Evolutionary conservation across 139 green algal species (phyloP).

Genomic region (Chlorella sp.): DNA sequence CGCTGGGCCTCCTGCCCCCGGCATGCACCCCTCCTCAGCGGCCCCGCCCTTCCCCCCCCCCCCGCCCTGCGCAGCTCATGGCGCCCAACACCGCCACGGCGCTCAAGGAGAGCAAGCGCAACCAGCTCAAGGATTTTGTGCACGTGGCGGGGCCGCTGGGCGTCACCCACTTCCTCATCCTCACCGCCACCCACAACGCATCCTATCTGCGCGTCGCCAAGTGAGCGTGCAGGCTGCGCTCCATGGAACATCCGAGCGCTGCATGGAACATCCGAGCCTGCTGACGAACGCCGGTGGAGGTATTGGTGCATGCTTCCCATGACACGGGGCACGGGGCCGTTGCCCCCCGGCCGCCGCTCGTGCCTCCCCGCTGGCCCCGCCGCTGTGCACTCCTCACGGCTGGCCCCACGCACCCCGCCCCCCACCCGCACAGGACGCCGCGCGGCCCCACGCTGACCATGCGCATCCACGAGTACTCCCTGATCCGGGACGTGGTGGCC

Average conservation of each 20-base stretch:
- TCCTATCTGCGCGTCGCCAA: constrained; percentile 91
- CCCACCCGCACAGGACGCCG: constrained; percentile 55
- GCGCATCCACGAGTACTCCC: constrained; percentile 81
- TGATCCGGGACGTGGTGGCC: constrained; percentile 83
- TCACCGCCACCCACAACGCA: constrained; percentile 85
- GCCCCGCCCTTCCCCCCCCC: neutral
- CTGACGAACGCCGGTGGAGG: too few species aligned
- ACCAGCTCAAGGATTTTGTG: constrained; percentile 97
- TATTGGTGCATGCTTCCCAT: too few species aligned
- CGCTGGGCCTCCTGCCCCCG: too few species aligned
- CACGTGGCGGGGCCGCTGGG: constrained; percentile 93
- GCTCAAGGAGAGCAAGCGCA: constrained; percentile 83
- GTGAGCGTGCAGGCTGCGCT: constrained; percentile 2
- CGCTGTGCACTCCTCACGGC: too few species aligned
- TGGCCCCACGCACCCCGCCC: neutral
- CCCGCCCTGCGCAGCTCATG: constrained; percentile 67
- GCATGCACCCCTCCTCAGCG: neutral
- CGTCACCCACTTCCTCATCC: constrained; percentile 95
- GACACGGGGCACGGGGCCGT: too few species aligned
- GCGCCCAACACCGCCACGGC: constrained; percentile 89
- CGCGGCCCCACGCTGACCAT: constrained; percentile 94
- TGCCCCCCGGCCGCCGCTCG: too few species aligned
- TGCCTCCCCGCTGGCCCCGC: neutral
- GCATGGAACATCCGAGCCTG: too few species aligned
- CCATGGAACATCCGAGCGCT: too few species aligned